Evolutionary conservation across 768 basidiomycete species (phyloP), one percentile per base, ranked within the genome.

Genomic region (Suillus clintonianus): DNA sequence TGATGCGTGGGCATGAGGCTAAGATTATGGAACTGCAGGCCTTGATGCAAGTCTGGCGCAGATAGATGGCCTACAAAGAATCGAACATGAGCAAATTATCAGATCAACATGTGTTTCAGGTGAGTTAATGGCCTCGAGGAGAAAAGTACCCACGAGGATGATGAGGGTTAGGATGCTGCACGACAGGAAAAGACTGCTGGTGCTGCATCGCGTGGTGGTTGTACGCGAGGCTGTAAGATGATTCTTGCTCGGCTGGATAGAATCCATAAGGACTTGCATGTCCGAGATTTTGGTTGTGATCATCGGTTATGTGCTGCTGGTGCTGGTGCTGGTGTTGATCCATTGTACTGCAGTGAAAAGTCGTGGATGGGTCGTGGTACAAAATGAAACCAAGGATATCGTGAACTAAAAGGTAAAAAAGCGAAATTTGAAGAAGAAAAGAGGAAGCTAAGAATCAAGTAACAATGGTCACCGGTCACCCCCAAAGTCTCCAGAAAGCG

Each of bases 131-230:
- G 78, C 79, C 74, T 36, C 72, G 74, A 77, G 74, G 76, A 79
- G 17, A 80, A 78, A 53, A 76, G 74, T 74, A 90, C 89, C 83
- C 89, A 89, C 91, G 90, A 81, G 89, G 79, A 81, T 85, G 85
- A 81, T 85, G 85, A 77, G 85, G 82, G 77, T 80, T 83, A 73
- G 81, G 71, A 70, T 86, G 83, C 70, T 80, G 82, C 75, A 82
- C 77, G 74, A 84, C 81, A 69, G 83, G 85, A 82, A 89, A 89
- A 75, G 82, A 76, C 68, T 77, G 78, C 60, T 75, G 72, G 66
- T 73, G 74, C 61, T 77, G 74, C 71, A 77, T 63, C 80, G 87
- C 83, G 76, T 83, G 86, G 69, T 83, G 75, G 71, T 78, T 77
- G 77, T 86, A 86, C 63, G 79, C 77, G 71, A 85, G 75, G 70